Evolutionary conservation across 2,329 filamentous ascomycete genomes (phyloP).

Genomic region (Rosellinia necatrix): DNA sequence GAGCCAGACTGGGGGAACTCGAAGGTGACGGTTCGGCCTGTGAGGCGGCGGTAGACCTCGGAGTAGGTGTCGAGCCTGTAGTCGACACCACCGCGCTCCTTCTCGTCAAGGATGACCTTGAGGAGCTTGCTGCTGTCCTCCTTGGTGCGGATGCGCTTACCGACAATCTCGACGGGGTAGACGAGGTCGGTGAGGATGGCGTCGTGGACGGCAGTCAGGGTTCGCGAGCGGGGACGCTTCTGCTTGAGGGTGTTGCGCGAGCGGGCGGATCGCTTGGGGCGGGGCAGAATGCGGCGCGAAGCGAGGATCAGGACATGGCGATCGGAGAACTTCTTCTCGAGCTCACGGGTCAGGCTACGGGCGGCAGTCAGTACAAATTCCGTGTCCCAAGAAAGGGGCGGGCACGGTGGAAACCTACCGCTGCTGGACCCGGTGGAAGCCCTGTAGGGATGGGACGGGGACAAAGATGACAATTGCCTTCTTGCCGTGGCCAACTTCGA

Average conservation of each 20-base stretch:
- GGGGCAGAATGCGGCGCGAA: constrained; percentile 96
- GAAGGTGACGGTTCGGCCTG: constrained; percentile 94
- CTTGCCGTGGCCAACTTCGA: constrained; percentile 99
- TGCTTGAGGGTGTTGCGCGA: constrained; percentile 95
- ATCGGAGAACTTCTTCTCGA: constrained; percentile 99
- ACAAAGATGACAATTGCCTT: constrained; percentile 99
- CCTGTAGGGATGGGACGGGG: constrained; percentile 96
- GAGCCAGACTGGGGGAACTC: constrained; percentile 91
- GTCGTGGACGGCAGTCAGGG: constrained; percentile 98
- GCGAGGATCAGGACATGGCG: constrained; percentile 99
- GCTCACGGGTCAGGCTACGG: constrained; percentile 92
- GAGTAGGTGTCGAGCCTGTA: constrained; percentile 99
- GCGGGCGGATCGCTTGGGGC: constrained; percentile 97
- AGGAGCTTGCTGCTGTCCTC: constrained; percentile 98
- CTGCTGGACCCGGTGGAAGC: constrained; percentile 99
- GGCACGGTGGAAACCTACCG: constrained; percentile 70
- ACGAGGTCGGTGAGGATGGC: constrained; percentile 97
- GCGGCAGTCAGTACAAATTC: constrained; percentile 34
- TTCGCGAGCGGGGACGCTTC: constrained; percentile 98
- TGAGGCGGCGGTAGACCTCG: constrained; percentile 98
- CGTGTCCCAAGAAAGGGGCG: not conserved
- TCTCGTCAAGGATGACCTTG: constrained; percentile 99
- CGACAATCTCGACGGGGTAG: constrained; percentile 99
- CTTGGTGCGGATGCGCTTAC: constrained; percentile 98
- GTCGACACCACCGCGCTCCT: constrained; percentile 99